Conservation (phyloP, 345 rosid genomes). For the Populus nigra region DNA sequence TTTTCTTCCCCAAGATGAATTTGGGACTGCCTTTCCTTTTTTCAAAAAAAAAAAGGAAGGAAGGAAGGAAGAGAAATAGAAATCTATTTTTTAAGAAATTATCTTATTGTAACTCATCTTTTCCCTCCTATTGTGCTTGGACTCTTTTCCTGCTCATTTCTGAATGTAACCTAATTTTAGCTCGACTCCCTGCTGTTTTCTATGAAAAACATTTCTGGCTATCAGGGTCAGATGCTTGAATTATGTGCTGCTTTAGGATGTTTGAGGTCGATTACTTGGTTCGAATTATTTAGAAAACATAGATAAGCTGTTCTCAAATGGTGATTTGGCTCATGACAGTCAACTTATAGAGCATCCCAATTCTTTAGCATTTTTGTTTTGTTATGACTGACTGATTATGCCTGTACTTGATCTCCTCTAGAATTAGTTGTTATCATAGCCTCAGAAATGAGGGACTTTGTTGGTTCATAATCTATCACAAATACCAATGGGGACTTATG, state of each 20-base stretch:
- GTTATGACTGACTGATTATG: neutral
- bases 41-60: too few species aligned
- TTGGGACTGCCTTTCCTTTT: neutral
- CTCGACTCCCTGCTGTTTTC: neutral
- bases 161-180: neutral
- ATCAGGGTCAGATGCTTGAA: neutral
- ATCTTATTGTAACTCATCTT: neutral
- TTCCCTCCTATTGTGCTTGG: neutral
- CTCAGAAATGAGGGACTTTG: neutral
- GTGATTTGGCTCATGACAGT: neutral
- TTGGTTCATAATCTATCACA: neutral
- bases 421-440: neutral
- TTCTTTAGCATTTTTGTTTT: neutral
- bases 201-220: neutral
- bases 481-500: neutral
- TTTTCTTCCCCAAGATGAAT: neutral
- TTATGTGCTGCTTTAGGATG: neutral
- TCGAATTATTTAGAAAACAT: neutral
- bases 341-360: neutral
- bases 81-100: neutral
- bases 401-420: neutral
- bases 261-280: neutral
- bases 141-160: neutral
- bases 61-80: too few species aligned
- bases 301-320: neutral